These are phyloP conservation scores for Chaetomium globosum DNA, from an alignment of 2,329 filamentous ascomycete species.

Conservation along the genomic window DNA sequence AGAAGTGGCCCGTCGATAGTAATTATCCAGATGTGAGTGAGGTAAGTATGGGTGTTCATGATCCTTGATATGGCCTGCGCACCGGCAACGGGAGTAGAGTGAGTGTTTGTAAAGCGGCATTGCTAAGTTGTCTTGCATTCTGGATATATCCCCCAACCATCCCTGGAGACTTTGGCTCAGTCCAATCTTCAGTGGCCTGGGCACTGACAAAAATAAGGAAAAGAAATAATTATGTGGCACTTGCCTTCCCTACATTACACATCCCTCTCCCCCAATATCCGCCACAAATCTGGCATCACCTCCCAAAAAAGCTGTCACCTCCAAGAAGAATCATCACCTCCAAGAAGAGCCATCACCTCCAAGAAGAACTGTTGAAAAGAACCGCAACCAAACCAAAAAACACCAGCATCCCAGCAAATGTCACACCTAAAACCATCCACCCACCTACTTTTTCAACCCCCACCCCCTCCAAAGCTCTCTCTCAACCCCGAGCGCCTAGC, in stretches of 20 bases:
- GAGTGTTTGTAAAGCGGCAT: not conserved
- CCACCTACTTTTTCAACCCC: not conserved
- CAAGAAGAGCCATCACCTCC: not conserved
- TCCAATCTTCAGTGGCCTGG: not conserved
- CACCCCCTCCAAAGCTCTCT: slow-evolving; percentile 16
- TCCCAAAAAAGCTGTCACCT: not conserved
- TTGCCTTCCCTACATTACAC: not conserved
- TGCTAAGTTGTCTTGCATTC: not conserved
- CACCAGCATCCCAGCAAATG: not conserved
- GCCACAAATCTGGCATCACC: not conserved
- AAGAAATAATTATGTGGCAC: not conserved
- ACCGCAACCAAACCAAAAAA: not conserved
- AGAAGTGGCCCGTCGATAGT: no score
- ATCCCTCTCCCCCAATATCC: not conserved
- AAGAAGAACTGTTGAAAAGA: not conserved
- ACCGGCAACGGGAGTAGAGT: not conserved
- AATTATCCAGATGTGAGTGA: no score
- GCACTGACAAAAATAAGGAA: not conserved
- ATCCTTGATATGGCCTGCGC: not conserved
- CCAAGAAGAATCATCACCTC: not conserved
- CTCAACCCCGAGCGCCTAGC: slow-evolving; percentile 27
- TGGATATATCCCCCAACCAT: slow-evolving; percentile 3
- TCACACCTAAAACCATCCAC: not conserved
- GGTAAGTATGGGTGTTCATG: not conserved
- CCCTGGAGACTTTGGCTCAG: not conserved